Conservation (phyloP, 345 rosid genomes). For the Hevea brasiliensis region DNA sequence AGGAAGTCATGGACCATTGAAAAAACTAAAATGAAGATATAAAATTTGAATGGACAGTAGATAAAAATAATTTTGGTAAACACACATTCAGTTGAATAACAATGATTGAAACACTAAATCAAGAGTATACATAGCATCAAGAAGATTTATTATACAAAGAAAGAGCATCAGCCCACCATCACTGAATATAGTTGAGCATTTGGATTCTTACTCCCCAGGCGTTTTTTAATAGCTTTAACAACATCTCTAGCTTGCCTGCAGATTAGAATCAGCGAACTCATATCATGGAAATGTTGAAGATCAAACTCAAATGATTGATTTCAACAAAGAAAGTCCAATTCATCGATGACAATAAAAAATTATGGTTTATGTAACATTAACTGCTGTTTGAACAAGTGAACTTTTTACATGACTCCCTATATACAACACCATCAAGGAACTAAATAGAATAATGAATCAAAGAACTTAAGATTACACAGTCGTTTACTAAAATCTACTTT, state of each 20-base stretch:
- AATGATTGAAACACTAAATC: not conserved
- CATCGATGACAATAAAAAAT: not conserved
- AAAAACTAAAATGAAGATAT: not conserved
- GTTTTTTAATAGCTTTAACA: conserved; percentile 85
- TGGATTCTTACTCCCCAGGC: conserved; percentile 68
- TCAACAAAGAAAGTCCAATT: not conserved
- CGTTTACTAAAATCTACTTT: not conserved
- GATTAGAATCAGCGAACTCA: conserved; percentile 12
- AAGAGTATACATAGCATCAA: not conserved
- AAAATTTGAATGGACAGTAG: not conserved
- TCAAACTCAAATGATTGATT: not conserved
- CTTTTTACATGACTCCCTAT: no score
- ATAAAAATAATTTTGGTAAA: not conserved
- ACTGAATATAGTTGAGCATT: conserved; percentile 73
- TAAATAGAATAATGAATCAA: not conserved
- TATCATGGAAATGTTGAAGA: not conserved
- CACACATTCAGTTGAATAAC: not conserved
- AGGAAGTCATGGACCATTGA: not conserved
- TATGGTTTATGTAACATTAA: not conserved
- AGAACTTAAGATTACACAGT: not conserved
- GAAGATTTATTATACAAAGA: not conserved
- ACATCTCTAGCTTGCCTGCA: conserved; percentile 82
- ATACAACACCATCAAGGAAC: no score
- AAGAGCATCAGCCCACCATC: conserved; percentile 49
- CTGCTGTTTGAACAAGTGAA: not conserved